phyloP scores from a whole-genome alignment of 164 flowering plant genomes.

The Amborella trichopoda region DNA sequence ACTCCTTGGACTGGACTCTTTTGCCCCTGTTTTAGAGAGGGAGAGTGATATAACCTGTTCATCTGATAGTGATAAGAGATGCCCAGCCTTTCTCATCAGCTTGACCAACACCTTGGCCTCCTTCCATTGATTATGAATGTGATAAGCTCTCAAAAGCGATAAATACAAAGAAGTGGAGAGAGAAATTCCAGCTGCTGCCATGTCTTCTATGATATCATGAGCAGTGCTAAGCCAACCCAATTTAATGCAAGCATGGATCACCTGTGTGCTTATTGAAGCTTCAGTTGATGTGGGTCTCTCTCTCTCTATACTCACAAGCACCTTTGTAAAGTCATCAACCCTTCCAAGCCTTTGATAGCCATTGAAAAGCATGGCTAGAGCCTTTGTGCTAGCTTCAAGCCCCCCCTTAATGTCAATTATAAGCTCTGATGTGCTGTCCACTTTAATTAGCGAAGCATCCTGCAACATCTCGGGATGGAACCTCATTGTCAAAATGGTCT shows the following conservation, averaged over 20 bases:
- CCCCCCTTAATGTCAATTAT: constrained; percentile 32
- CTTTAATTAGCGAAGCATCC: constrained; percentile 28
- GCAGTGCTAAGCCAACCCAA: constrained; percentile 70
- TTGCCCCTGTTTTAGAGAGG: constrained; percentile 6
- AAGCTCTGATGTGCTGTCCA: constrained; percentile 22
- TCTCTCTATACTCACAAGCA: constrained; percentile 33
- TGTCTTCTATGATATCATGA: constrained; percentile 82
- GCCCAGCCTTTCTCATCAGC: constrained; percentile 46
- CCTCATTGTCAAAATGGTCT: constrained; percentile 32
- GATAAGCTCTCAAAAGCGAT: constrained; percentile 48
- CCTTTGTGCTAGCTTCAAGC: constrained; percentile 33
- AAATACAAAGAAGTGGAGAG: constrained; percentile 17
- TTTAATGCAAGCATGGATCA: constrained; percentile 46
- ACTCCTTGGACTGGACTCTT: neutral
- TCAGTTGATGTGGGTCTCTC: constrained; percentile 9
- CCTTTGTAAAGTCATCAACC: constrained; percentile 37
- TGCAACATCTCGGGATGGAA: constrained; percentile 38
- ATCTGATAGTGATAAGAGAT: constrained; percentile 14
- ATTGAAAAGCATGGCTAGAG: constrained; percentile 50
- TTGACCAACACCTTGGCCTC: constrained; percentile 45
- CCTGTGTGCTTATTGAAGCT: constrained; percentile 22
- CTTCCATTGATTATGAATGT: constrained; percentile 26
- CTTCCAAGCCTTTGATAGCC: constrained; percentile 29
- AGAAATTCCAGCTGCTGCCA: constrained; percentile 31
- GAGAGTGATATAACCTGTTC: constrained; percentile 17